Conservation (phyloP, 805 yeast species). For the Allodekkera sacchari region DNA sequence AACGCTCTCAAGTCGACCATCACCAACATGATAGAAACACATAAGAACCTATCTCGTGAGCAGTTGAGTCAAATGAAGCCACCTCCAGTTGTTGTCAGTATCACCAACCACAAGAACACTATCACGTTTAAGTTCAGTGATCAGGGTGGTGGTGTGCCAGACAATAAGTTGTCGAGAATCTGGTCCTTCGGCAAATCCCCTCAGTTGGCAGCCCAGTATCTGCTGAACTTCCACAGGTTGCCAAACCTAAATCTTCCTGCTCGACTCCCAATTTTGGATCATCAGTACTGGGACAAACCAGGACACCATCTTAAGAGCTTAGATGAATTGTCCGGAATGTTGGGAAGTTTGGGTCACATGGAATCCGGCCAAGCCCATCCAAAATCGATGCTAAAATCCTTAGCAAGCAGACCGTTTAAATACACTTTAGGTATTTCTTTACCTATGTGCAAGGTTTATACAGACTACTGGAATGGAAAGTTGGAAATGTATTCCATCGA, state of each 20-base stretch:
- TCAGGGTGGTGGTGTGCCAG: slow-evolving; percentile 79
- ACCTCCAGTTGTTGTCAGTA: slow-evolving; percentile 70
- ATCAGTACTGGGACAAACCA: slow-evolving; percentile 7
- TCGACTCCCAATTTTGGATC: slow-evolving; percentile 17
- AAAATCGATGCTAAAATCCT: slow-evolving; percentile 48
- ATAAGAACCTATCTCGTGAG: slow-evolving; percentile 8
- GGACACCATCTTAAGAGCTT: not conserved
- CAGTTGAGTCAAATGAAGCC: slow-evolving; percentile 27
- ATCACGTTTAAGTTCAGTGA: slow-evolving; percentile 77
- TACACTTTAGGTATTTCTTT: slow-evolving; percentile 78
- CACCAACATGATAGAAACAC: slow-evolving; percentile 28
- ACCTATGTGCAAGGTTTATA: slow-evolving; percentile 87
- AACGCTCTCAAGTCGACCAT: slow-evolving; percentile 82
- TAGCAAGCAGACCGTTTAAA: slow-evolving; percentile 67
- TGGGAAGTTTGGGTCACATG: slow-evolving; percentile 24
- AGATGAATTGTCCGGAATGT: slow-evolving; percentile 14
- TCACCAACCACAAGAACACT: slow-evolving; percentile 57
- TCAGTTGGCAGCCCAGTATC: slow-evolving; percentile 46
- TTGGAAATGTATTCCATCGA: slow-evolving; percentile 74
- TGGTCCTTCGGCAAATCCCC: slow-evolving; percentile 86
- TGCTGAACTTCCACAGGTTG: slow-evolving; percentile 58
- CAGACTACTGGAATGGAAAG: slow-evolving; percentile 96
- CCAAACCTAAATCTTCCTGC: slow-evolving; percentile 47
- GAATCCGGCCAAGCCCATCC: slow-evolving; percentile 19
- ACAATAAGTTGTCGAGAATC: slow-evolving; percentile 48